These are phyloP conservation scores for Tagetes patula DNA, from an alignment of 129 eudicot genomes.

Conservation along the genomic window DNA sequence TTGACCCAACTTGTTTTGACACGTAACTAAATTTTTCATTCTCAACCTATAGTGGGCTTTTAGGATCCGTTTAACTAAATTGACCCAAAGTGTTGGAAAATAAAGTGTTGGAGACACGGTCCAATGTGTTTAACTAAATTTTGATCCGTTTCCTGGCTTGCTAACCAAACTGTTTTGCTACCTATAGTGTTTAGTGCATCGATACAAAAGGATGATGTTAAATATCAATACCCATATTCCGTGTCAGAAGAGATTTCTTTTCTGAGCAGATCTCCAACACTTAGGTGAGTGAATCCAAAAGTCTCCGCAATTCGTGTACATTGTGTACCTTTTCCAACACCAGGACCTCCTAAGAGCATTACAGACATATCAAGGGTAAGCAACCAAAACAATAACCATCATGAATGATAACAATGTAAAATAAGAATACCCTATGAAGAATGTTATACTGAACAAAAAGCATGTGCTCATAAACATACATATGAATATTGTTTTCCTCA, in stretches of 20 bases:
- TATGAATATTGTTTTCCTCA: not conserved
- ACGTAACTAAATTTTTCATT: no score
- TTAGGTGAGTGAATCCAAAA: constrained; percentile 81
- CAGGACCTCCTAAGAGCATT: constrained; percentile 79
- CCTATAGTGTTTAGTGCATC: not conserved
- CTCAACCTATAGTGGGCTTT: no score
- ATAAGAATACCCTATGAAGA: no score
- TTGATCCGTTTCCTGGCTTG: no score
- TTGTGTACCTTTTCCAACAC: constrained; percentile 97
- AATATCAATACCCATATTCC: constrained; percentile 33
- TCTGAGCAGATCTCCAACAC: constrained; percentile 88
- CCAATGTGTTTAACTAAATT: no score
- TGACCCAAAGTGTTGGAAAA: no score
- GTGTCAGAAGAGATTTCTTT: constrained; percentile 64
- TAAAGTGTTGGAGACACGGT: no score
- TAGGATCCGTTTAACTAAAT: no score
- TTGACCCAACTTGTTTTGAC: no score
- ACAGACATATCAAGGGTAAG: constrained; percentile 12
- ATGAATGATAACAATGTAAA: not conserved
- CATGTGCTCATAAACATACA: not conserved
- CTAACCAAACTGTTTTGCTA: no score
- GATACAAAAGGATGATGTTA: not conserved
- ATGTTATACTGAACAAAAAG: no score
- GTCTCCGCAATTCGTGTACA: constrained; percentile 68
- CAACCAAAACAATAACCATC: constrained; percentile 6